Conservation (phyloP, 2,329 filamentous ascomycete genomes). For the Thyridium curvatum region DNA sequence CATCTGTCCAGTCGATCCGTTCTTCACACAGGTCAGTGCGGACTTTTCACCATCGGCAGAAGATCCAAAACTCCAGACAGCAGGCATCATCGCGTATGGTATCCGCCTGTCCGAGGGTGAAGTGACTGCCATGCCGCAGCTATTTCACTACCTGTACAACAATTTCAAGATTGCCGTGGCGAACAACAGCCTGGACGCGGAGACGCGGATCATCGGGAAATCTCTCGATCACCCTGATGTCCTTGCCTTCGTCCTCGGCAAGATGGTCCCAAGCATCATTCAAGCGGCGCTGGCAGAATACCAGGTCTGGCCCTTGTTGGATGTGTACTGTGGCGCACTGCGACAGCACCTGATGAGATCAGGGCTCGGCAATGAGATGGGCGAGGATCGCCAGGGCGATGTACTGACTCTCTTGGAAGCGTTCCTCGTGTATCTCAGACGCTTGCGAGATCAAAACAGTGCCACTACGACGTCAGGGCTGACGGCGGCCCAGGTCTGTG, state of each 20-base stretch:
- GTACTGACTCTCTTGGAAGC: slow-evolving; percentile 23
- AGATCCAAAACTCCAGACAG: slow-evolving; percentile 50
- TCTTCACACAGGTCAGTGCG: slow-evolving; percentile 49
- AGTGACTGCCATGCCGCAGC: slow-evolving; percentile 33
- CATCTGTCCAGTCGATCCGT: slow-evolving; percentile 46
- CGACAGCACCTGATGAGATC: slow-evolving; percentile 24
- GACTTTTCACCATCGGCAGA: slow-evolving; percentile 50
- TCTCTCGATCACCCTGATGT: slow-evolving; percentile 39
- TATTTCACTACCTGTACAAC: slow-evolving; percentile 52
- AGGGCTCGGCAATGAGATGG: slow-evolving; percentile 29
- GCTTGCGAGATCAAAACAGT: slow-evolving; percentile 1
- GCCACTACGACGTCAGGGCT: slow-evolving; percentile 6
- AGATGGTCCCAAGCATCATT: slow-evolving; percentile 50
- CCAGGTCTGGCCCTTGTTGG: slow-evolving; percentile 40
- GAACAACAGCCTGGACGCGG: slow-evolving; percentile 39
- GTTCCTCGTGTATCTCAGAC: slow-evolving; percentile 14
- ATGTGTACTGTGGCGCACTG: slow-evolving; percentile 42
- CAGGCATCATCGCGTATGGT: slow-evolving; percentile 49
- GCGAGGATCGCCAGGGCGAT: slow-evolving; percentile 22
- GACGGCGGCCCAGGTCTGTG: slow-evolving; percentile 14
- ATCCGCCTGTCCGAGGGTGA: slow-evolving; percentile 48
- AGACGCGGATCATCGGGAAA: slow-evolving; percentile 36
- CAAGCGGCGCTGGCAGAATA: slow-evolving; percentile 24
- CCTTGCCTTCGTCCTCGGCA: slow-evolving; percentile 39
- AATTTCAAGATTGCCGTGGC: slow-evolving; percentile 50